Base-by-base conservation (phyloP, 2,329 filamentous ascomycete genomes). In the Neocatenulostroma microsporum region DNA sequence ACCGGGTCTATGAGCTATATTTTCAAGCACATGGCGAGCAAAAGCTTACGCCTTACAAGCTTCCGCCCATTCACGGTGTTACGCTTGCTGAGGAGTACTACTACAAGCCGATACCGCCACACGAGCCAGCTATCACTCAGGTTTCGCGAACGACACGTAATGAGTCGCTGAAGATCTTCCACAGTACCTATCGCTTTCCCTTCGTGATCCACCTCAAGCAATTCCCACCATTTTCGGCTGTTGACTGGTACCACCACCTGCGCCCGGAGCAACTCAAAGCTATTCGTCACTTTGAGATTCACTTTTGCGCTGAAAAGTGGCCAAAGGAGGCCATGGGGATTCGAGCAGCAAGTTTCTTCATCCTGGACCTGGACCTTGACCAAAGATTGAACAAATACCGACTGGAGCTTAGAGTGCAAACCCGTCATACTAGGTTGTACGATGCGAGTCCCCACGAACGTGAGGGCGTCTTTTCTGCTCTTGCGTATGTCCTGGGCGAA, bases 31-130 rank as follows among this genome's bases (percentile, higher is more conserved):
- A 32, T 15, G 17, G 19, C 30, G 17, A 15, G 11, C 15, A 15
- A 10, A 9, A 14, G 7, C 26, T 29, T 7, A 29, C 26, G 8
- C 13, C 26, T 14, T 29, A 11, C 26, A 9, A 20, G 11, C 15
- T 21, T 9, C 15, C 15, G 12, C 11, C 17, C 9, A 7, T 32
- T 15, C 10, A 20, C 14, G 17, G 11, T 11, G 23, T 8, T 8
- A 8, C 30, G 9, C 19, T 19, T 20, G 7, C 8, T 9, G 30
- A 32, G 7, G 8, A 9, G 9, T 32, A 20, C 11, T 32, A 18
- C 14, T 32, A 32, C 17, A 32, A 32, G 17, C 30, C 30, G 9
- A 32, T 32, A 7, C 30, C 30, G 12, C 30, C 30, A 7, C 19
- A 32, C 17, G 30, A 32, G 14, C 30, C 30, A 10, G 11, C 30